A percentile compares a stretch with the other conserved stretches of the same genome.
These are phyloP conservation scores for Suillus occidentalis DNA, from an alignment of 768 basidiomycete genomes.

Conservation along the genomic window DNA sequence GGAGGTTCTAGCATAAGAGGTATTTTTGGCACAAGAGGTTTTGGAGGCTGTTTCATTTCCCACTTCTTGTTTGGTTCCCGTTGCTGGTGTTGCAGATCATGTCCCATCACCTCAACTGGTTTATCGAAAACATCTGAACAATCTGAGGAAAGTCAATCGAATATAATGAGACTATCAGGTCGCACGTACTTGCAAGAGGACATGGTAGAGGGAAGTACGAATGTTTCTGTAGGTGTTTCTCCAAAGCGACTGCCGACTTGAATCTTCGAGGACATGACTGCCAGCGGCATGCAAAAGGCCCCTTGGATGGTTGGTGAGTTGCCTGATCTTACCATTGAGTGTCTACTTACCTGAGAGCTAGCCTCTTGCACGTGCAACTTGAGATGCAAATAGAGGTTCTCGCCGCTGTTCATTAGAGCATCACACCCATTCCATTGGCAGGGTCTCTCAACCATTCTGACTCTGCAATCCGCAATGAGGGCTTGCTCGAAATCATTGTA, in stretches of 20 bases:
- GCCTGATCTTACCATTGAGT: constrained; percentile 5
- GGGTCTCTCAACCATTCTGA: constrained; percentile 43
- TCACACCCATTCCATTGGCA: constrained; percentile 67
- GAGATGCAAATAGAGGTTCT: constrained; percentile 52
- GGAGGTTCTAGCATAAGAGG: constrained; percentile 35
- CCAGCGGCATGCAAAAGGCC: constrained; percentile 55
- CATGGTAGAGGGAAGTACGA: constrained; percentile 29
- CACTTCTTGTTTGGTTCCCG: constrained; percentile 14
- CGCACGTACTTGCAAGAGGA: constrained; percentile 41
- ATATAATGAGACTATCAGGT: background rate
- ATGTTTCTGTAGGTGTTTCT: constrained; percentile 56
- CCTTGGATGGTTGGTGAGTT: constrained; percentile 26
- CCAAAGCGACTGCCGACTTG: constrained; percentile 34
- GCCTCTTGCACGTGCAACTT: constrained; percentile 35
- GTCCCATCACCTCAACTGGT: constrained; percentile 50
- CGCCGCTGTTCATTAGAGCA: constrained; percentile 51
- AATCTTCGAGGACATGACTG: constrained; percentile 50
- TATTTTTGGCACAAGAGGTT: constrained; percentile 34
- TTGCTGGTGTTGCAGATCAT: constrained; percentile 40
- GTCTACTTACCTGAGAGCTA: constrained; percentile 29
- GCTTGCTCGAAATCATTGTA: constrained; percentile 39
- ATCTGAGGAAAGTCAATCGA: constrained; percentile 35
- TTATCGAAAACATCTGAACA: constrained; percentile 52
- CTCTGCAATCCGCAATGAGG: constrained; percentile 48
- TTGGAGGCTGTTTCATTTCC: constrained; percentile 29